Conservation (phyloP, 148 eudicot species). For the Cornus kousa region DNA sequence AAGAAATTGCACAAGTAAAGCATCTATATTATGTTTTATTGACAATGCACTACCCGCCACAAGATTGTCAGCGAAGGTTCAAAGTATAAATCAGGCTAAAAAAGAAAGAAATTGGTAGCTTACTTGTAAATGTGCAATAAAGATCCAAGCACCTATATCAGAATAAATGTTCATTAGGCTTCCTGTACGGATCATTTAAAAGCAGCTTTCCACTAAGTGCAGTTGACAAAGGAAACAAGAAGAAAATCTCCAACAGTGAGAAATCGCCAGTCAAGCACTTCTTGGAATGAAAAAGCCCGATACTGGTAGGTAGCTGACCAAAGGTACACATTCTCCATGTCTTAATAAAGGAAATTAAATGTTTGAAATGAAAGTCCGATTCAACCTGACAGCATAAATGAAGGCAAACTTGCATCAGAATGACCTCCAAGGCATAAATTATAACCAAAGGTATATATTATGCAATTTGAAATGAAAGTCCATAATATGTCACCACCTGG, state of each 20-base stretch:
- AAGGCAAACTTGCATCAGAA: background rate
- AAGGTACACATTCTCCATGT: constrained; percentile 75
- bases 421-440: background rate
- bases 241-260: constrained; percentile 63
- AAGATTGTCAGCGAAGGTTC: constrained; percentile 7
- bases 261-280: constrained; percentile 91
- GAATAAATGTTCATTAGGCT: constrained; percentile 57
- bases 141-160: constrained; percentile 54
- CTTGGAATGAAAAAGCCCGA: constrained; percentile 48
- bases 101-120: constrained; percentile 24
- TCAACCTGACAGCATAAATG: constrained; percentile 46
- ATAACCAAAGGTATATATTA: background rate
- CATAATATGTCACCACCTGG: background rate
- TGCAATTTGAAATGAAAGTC: background rate
- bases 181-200: constrained; percentile 48
- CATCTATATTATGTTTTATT: constrained; percentile 38
- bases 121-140: constrained; percentile 63
- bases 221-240: constrained; percentile 63
- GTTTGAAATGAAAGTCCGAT: constrained; percentile 34
- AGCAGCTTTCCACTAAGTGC: constrained; percentile 50
- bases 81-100: background rate
- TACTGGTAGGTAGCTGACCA: constrained; percentile 59
- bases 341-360: constrained; percentile 35
- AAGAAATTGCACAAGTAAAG: background rate
- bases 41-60: constrained; percentile 34